phyloP scores from a whole-genome alignment of 2,329 filamentous ascomycete species.

The Nemania diffusa region DNA sequence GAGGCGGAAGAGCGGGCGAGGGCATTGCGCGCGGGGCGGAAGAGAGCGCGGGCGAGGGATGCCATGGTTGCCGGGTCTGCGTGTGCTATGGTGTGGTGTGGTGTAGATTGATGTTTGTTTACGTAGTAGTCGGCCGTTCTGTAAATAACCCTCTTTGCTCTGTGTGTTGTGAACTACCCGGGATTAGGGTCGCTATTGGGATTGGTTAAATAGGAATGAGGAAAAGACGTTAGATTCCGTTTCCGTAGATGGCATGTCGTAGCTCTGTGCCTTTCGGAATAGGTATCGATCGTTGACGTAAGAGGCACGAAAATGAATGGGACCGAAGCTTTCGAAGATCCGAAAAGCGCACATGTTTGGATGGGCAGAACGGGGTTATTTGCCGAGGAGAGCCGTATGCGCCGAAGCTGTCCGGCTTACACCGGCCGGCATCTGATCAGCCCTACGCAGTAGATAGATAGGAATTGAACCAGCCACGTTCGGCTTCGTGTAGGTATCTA shows the following conservation, averaged over 20 bases:
- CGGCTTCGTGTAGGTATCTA: too few species aligned
- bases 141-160: neutral
- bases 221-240: neutral
- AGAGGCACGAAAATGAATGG: slow-evolving; percentile 26
- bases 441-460: too few species aligned
- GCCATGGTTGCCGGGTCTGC: slow-evolving; percentile 32
- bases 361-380: slow-evolving; percentile 14
- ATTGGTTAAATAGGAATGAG: neutral
- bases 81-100: neutral
- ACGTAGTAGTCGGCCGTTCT: neutral
- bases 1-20: slow-evolving; percentile 15
- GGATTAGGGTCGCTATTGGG: too few species aligned
- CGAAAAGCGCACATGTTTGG: slow-evolving; percentile 13
- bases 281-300: slow-evolving; percentile 30
- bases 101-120: neutral
- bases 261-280: neutral
- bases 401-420: slow-evolving; percentile 20
- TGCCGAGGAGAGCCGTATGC: slow-evolving; percentile 27
- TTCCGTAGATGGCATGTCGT: neutral
- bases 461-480: neutral
- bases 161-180: neutral
- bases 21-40: slow-evolving; percentile 40
- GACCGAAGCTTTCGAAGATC: slow-evolving; percentile 15
- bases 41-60: slow-evolving; percentile 37
- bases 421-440: slow-evolving; percentile 22